Percentiles rank a stretch among this genome's conserved stretches.
Conservation (phyloP, 139 green algal species). For the Ettlia oleoabundans region DNA sequence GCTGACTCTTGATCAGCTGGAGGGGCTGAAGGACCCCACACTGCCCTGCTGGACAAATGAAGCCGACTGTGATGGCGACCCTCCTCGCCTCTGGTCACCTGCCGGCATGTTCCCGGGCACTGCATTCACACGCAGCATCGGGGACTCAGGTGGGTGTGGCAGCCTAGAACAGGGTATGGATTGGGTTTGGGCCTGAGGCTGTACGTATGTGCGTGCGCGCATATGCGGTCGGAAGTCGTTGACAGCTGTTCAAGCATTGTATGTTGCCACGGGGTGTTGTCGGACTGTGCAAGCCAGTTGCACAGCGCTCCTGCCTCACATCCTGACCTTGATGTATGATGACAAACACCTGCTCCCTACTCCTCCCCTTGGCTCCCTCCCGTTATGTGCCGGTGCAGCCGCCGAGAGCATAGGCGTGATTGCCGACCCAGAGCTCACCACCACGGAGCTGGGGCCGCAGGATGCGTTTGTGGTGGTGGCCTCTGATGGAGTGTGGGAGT, state of each 20-base stretch:
- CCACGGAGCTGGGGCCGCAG: constrained; percentile 55
- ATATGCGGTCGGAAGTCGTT: no score
- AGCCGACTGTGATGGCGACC: constrained; percentile 92
- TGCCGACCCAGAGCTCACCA: constrained; percentile 87
- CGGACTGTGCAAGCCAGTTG: not conserved
- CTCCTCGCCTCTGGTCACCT: constrained; percentile 88
- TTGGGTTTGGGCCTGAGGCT: no score
- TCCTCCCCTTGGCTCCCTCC: no score
- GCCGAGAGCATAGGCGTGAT: constrained; percentile 93
- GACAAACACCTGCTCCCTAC: not conserved
- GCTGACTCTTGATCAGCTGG: constrained; percentile 93
- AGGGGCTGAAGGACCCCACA: constrained; percentile 79
- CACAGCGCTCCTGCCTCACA: no score
- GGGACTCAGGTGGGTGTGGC: constrained; percentile 72
- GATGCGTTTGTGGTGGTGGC: constrained; percentile 89
- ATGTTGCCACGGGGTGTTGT: not conserved
- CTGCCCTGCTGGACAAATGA: constrained; percentile 75
- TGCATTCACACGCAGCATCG: constrained; percentile 95
- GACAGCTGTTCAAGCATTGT: no score
- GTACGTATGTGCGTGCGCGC: no score
- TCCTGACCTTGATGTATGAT: no score
- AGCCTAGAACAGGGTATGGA: not conserved
- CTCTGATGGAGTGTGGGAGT: constrained; percentile 96
- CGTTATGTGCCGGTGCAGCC: constrained; percentile 56
- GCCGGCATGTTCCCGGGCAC: constrained; percentile 91